A percentile compares a stretch with the other conserved stretches of the same genome.
These are phyloP conservation scores for Rostrohypoxylon terebratum DNA, from an alignment of 495 filamentous ascomycete species.

Conservation along the genomic window DNA sequence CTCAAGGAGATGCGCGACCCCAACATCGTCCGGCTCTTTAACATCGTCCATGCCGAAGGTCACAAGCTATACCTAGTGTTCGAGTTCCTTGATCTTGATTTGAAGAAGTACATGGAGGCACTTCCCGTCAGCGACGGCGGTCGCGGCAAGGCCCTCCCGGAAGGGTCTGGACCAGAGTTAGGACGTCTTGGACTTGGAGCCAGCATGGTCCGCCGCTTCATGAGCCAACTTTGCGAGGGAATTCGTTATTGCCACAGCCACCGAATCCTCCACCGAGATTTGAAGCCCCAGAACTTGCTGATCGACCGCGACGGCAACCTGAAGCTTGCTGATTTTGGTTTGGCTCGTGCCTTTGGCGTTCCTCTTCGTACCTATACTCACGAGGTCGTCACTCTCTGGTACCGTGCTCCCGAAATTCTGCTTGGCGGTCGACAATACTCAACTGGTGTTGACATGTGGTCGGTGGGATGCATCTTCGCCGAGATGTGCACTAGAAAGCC, in stretches of 20 bases:
- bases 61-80: slow-evolving; percentile 97
- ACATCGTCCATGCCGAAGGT: slow-evolving; percentile 96
- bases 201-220: slow-evolving; percentile 96
- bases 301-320: slow-evolving; percentile 95
- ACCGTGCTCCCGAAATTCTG: slow-evolving; percentile 96
- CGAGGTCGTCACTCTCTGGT: slow-evolving; percentile 99
- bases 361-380: slow-evolving; percentile 97
- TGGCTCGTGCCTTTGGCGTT: slow-evolving; percentile 96
- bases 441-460: slow-evolving; percentile 99
- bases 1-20: slow-evolving; percentile 97
- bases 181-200: slow-evolving; percentile 82
- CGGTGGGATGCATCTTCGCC: slow-evolving; percentile 96
- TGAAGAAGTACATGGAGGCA: slow-evolving; percentile 99
- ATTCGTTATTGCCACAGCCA: slow-evolving; percentile 97
- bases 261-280: slow-evolving; percentile 91
- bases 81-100: slow-evolving; percentile 91
- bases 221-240: slow-evolving; percentile 91
- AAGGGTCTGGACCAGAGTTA: slow-evolving; percentile 75
- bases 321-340: slow-evolving; percentile 97
- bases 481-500: slow-evolving; percentile 99
- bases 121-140: slow-evolving; percentile 91
- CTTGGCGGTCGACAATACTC: slow-evolving; percentile 98
- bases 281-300: slow-evolving; percentile 98
- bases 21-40: slow-evolving; percentile 90
- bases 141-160: slow-evolving; percentile 86